Evolutionary conservation across 148 eudicot genomes (phyloP).

Genomic region (Vaccinium darrowii): DNA sequence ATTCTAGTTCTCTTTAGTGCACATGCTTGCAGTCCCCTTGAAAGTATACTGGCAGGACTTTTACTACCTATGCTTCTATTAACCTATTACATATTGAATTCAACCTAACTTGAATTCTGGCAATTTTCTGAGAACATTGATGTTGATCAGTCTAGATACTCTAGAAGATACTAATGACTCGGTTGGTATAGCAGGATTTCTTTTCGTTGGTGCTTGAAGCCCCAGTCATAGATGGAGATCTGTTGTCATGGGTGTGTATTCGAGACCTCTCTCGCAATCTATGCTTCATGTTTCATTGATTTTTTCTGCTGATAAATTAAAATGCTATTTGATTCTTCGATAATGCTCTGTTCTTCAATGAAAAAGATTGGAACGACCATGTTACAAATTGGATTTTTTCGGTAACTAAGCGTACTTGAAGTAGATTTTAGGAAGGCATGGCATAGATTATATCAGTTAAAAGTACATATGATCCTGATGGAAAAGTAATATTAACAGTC

Average conservation of each 20-base stretch:
- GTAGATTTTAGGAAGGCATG: neutral
- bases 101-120: neutral
- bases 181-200: slow-evolving; percentile 68
- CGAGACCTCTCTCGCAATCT: slow-evolving; percentile 12
- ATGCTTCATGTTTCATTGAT: neutral
- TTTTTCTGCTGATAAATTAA: neutral
- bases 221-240: slow-evolving; percentile 85
- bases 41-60: neutral
- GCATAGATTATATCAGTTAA: neutral
- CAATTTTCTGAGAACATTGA: neutral
- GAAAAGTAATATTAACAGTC: neutral
- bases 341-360: neutral
- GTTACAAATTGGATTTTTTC: neutral
- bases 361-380: neutral
- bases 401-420: neutral
- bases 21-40: neutral
- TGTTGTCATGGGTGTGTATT: slow-evolving; percentile 81
- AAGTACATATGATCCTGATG: neutral
- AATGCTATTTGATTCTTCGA: too few relatives aligned
- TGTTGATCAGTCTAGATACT: slow-evolving; percentile 1
- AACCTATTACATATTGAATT: neutral
- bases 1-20: neutral
- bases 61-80: neutral
- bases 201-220: slow-evolving; percentile 80
- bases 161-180: slow-evolving; percentile 11